phyloP scores from a whole-genome alignment of 2,329 filamentous ascomycete species.

The Fusarium sp. region DNA sequence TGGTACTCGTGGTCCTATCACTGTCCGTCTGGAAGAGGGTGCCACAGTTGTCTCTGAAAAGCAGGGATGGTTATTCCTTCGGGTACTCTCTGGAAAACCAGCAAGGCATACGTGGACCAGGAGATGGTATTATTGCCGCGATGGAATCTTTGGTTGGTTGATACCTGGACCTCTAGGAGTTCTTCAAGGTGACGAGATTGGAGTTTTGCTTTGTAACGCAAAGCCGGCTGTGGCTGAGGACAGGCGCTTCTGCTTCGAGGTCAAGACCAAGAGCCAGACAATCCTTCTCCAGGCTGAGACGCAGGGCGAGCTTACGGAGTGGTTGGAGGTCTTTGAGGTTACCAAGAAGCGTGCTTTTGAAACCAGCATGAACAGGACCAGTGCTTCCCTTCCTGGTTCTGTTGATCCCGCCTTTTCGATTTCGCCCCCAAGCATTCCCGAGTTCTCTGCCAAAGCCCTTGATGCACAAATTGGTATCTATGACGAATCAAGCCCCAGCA shows the following conservation, averaged over 20 bases:
- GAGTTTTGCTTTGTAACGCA: conserved; percentile 92
- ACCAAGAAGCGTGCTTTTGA: conserved; percentile 95
- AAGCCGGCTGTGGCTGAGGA: conserved; percentile 94
- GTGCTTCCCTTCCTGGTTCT: conserved; percentile 61
- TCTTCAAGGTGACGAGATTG: conserved; percentile 95
- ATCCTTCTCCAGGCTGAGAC: conserved; percentile 94
- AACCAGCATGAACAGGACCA: conserved; percentile 69
- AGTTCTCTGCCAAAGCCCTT: conserved; percentile 85
- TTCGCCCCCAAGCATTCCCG: conserved; percentile 85
- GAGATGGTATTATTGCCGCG: conserved; percentile 95
- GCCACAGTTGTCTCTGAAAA: conserved; percentile 76
- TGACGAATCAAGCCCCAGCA: conserved; percentile 57
- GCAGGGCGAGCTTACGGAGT: conserved; percentile 90
- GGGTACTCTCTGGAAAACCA: conserved; percentile 86
- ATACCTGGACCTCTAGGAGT: conserved; percentile 88
- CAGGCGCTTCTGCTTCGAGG: conserved; percentile 95
- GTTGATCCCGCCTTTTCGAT: conserved; percentile 89
- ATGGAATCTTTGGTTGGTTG: conserved; percentile 96
- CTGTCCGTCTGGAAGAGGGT: conserved; percentile 68
- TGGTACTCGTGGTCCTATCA: conserved; percentile 76
- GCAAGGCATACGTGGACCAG: conserved; percentile 90
- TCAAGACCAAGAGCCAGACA: conserved; percentile 96
- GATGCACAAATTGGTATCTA: conserved; percentile 74
- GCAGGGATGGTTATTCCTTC: conserved; percentile 93
- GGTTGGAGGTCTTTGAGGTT: conserved; percentile 92